Evolutionary conservation across 768 basidiomycete genomes (phyloP).

Genomic region (Termitomyces heimii): DNA sequence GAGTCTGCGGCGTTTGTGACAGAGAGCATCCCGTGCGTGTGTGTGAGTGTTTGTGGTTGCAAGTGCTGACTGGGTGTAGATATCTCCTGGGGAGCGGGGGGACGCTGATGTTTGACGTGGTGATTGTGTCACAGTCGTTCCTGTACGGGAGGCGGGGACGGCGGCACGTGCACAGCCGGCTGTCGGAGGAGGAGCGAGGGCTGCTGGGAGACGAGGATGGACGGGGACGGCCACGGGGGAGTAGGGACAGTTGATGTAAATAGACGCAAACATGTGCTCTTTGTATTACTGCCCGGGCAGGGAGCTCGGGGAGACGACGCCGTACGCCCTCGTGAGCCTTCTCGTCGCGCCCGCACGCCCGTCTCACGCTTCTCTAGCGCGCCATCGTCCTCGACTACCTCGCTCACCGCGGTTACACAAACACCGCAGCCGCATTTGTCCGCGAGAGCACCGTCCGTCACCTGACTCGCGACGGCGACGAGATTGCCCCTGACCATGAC

Average conservation of each 20-base stretch:
- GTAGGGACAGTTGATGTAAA: not conserved
- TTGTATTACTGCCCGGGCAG: too few species aligned
- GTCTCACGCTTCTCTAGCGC: conserved; percentile 34
- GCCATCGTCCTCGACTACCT: conserved; percentile 73
- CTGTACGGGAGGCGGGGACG: conserved; percentile 58
- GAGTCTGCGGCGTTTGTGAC: conserved; percentile 61
- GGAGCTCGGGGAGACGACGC: conserved; percentile 26
- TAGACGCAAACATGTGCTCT: conserved; percentile 3
- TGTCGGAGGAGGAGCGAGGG: conserved; percentile 44
- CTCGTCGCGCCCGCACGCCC: not conserved
- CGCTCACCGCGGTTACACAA: conserved; percentile 65
- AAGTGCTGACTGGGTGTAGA: conserved; percentile 25
- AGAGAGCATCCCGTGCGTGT: conserved; percentile 80
- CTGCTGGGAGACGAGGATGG: conserved; percentile 23
- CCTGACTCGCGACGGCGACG: conserved; percentile 68
- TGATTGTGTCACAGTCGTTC: conserved; percentile 82
- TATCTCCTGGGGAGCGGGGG: conserved; percentile 92
- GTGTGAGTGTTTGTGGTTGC: not conserved
- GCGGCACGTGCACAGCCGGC: conserved; percentile 26
- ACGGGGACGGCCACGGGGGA: not conserved
- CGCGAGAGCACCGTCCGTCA: conserved; percentile 56
- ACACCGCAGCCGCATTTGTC: conserved; percentile 64
- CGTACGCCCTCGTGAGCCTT: conserved; percentile 37
- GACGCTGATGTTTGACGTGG: conserved; percentile 88
- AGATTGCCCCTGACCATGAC: conserved; percentile 31